These are phyloP conservation scores for Boletus coccyginus DNA, from an alignment of 768 basidiomycete species.

Conservation along the genomic window DNA sequence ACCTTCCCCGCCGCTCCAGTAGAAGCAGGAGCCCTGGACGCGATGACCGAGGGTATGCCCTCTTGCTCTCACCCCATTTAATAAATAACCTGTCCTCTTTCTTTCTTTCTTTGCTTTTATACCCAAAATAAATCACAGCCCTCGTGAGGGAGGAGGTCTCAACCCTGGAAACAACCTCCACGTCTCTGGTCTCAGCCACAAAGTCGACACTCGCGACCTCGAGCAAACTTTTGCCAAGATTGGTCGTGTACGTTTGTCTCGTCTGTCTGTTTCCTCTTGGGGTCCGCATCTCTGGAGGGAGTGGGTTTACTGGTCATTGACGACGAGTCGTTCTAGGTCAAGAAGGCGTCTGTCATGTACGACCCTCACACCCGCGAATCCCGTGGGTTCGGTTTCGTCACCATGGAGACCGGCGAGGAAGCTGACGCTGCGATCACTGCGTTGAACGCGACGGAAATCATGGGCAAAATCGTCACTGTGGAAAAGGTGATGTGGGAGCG, in stretches of 20 bases:
- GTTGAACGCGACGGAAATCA: constrained; percentile 77
- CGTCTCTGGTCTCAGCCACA: constrained; percentile 56
- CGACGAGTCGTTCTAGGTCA: constrained; percentile 34
- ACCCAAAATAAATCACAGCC: background rate
- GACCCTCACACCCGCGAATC: constrained; percentile 71
- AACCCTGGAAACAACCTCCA: constrained; percentile 71
- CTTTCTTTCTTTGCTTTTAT: background rate
- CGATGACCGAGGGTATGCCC: constrained; percentile 54
- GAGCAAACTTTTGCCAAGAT: constrained; percentile 86
- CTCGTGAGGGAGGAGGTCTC: constrained; percentile 34
- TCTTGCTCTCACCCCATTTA: background rate
- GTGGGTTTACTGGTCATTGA: constrained; percentile 8
- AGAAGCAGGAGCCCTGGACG: constrained; percentile 77
- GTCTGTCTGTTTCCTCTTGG: background rate
- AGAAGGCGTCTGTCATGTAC: constrained; percentile 70
- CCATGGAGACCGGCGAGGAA: constrained; percentile 79
- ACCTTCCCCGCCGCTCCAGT: constrained; percentile 63
- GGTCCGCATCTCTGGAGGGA: background rate
- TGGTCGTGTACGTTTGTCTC: constrained; percentile 61
- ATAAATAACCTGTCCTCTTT: background rate
- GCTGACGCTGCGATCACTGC: constrained; percentile 89
- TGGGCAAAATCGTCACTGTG: constrained; percentile 86
- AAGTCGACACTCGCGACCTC: constrained; percentile 79
- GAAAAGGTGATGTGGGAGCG: constrained; percentile 59
- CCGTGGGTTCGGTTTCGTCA: constrained; percentile 88